Conservation (phyloP, 768 basidiomycete genomes). For the Xanthoconium stramineum region DNA sequence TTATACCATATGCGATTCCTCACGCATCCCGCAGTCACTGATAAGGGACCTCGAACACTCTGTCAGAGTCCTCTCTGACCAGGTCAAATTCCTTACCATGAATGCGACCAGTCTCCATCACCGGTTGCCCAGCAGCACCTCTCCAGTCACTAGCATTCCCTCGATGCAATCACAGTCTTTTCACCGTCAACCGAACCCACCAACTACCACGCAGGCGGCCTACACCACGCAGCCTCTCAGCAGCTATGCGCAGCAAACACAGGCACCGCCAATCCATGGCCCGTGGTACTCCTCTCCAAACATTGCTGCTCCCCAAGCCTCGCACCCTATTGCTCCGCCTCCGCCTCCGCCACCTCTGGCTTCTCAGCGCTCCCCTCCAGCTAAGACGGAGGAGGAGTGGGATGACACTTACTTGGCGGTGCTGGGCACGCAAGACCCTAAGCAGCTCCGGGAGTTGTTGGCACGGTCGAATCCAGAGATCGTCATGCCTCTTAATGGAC, state of each 20-base stretch:
- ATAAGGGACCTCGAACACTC: slow-evolving; percentile 81
- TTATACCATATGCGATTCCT: neutral
- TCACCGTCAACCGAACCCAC: slow-evolving; percentile 34
- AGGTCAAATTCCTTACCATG: slow-evolving; percentile 74
- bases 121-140: slow-evolving; percentile 34
- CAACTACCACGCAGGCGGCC: slow-evolving; percentile 36
- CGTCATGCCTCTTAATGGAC: slow-evolving; percentile 73
- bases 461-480: slow-evolving; percentile 73
- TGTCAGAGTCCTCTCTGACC: slow-evolving; percentile 71
- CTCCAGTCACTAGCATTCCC: slow-evolving; percentile 31
- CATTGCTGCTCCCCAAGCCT: slow-evolving; percentile 80
- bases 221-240: slow-evolving; percentile 33
- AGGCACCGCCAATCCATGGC: slow-evolving; percentile 28
- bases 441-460: slow-evolving; percentile 72
- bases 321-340: slow-evolving; percentile 72
- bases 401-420: slow-evolving; percentile 79
- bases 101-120: slow-evolving; percentile 42
- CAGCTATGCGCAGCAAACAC: slow-evolving; percentile 32
- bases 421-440: slow-evolving; percentile 68
- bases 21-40: slow-evolving; percentile 45
- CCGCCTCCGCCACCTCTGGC: slow-evolving; percentile 39
- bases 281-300: slow-evolving; percentile 57
- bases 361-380: slow-evolving; percentile 52
- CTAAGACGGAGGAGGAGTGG: slow-evolving; percentile 75
- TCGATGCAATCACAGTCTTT: slow-evolving; percentile 36